Evolutionary conservation across 1,284 basidiomycete genomes (phyloP).

Genomic region (Schizophyllum commune): DNA sequence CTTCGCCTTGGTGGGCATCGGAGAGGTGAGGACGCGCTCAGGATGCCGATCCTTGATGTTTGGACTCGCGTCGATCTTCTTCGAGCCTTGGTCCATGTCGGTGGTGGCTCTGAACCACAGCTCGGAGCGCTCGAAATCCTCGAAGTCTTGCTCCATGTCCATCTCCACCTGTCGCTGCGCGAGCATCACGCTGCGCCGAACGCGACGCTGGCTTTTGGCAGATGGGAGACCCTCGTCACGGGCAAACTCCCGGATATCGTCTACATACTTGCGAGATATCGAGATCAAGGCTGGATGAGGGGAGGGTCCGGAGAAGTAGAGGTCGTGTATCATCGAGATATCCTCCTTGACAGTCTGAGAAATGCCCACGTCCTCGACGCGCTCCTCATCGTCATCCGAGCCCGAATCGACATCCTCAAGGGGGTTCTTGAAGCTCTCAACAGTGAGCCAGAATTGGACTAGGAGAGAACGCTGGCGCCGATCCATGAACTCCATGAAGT

Average conservation of each 20-base stretch:
- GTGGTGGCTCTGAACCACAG: constrained; percentile 85
- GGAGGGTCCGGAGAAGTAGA: constrained; percentile 69
- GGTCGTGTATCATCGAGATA: constrained; percentile 77
- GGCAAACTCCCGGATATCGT: constrained; percentile 64
- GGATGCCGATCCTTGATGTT: constrained; percentile 12
- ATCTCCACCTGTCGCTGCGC: constrained; percentile 82
- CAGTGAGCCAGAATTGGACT: constrained; percentile 95
- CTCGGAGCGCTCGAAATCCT: constrained; percentile 80
- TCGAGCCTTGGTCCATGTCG: constrained; percentile 49
- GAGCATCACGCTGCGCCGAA: constrained; percentile 71
- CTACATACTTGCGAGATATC: constrained; percentile 64
- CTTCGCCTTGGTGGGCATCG: neutral
- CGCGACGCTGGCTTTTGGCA: constrained; percentile 46
- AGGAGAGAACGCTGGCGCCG: constrained; percentile 75
- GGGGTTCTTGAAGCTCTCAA: constrained; percentile 96
- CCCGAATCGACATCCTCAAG: constrained; percentile 77
- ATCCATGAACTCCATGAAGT: constrained; percentile 98
- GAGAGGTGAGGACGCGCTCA: neutral
- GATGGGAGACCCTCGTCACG: constrained; percentile 37
- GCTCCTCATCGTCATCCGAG: constrained; percentile 59
- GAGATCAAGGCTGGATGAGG: constrained; percentile 53
- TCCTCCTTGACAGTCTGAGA: constrained; percentile 73
- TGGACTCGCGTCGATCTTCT: constrained; percentile 9
- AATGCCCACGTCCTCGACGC: constrained; percentile 49
- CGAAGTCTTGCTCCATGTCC: constrained; percentile 89